A percentile compares a stretch with the other conserved stretches of the same genome.
Evolutionary conservation across 805 yeast species (phyloP).

Genomic region (Debaryomyces prosopidis): DNA sequence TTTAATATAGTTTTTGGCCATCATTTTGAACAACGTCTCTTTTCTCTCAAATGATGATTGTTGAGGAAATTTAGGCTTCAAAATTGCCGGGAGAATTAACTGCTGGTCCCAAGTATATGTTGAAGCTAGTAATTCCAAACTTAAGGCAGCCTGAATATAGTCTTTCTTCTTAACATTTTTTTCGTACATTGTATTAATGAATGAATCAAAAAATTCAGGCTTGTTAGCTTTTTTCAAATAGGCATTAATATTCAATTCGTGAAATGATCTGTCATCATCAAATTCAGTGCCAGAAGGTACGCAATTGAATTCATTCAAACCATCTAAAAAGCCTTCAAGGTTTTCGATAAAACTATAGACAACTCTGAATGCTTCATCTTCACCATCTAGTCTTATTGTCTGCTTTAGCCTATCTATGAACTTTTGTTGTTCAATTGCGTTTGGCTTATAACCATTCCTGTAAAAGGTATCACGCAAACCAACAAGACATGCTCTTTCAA

Average conservation of each 20-base stretch:
- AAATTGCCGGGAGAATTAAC: slow-evolving; percentile 52
- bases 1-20: slow-evolving; percentile 66
- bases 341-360: slow-evolving; percentile 53
- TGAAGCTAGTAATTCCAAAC: slow-evolving; percentile 73
- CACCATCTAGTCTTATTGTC: slow-evolving; percentile 55
- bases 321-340: slow-evolving; percentile 60
- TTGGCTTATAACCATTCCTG: slow-evolving; percentile 57
- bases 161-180: slow-evolving; percentile 60
- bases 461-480: slow-evolving; percentile 68
- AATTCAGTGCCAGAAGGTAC: slow-evolving; percentile 83
- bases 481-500: slow-evolving; percentile 62
- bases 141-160: slow-evolving; percentile 78
- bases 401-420: slow-evolving; percentile 53
- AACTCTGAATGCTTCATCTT: slow-evolving; percentile 60
- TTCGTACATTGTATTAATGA: slow-evolving; percentile 72
- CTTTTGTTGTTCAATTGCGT: slow-evolving; percentile 49
- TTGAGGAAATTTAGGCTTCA: slow-evolving; percentile 72
- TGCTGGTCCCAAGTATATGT: slow-evolving; percentile 75
- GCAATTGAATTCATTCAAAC: slow-evolving; percentile 63
- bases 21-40: slow-evolving; percentile 66
- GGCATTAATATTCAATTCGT: slow-evolving; percentile 71
- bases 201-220: slow-evolving; percentile 79
- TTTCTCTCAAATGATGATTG: slow-evolving; percentile 82
- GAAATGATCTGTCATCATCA: slow-evolving; percentile 84
- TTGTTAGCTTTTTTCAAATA: slow-evolving; percentile 74